phyloP scores from a whole-genome alignment of 129 eudicot genomes.

The Pulicaria dysenterica region DNA sequence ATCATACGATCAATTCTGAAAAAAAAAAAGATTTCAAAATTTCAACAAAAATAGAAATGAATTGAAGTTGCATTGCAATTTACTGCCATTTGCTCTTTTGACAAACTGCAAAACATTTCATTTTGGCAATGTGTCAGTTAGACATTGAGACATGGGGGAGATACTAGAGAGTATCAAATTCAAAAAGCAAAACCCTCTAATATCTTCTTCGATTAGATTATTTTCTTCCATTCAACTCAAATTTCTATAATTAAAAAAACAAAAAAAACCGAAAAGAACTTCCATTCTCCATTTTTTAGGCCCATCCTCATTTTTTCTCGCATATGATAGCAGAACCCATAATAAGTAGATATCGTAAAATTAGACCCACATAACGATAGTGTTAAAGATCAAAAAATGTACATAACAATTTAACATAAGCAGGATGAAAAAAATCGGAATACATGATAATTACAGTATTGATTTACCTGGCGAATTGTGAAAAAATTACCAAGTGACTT shows the following conservation, averaged over 20 bases:
- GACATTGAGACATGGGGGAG: not conserved
- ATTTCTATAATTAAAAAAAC: no score
- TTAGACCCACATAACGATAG: not conserved
- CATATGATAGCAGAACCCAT: conserved; percentile 3
- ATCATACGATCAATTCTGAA: not conserved
- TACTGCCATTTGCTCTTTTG: conserved; percentile 9
- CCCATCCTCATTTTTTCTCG: not conserved
- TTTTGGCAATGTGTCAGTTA: not conserved
- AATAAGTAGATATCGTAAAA: not conserved
- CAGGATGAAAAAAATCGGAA: not conserved
- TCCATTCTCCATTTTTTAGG: conserved; percentile 12
- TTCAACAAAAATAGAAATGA: not conserved
- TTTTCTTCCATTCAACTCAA: not conserved
- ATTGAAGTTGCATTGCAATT: not conserved
- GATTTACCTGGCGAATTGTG: conserved; percentile 91
- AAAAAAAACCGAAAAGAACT: not conserved
- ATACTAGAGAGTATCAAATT: not conserved
- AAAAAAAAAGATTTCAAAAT: not conserved
- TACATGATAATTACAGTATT: not conserved
- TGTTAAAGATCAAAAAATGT: not conserved
- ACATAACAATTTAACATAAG: not conserved
- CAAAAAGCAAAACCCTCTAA: not conserved
- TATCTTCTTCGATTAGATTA: not conserved
- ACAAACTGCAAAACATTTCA: not conserved
- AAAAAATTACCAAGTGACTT: conserved; percentile 96